A percentile compares a stretch with the other conserved stretches of the same genome.
Evolutionary conservation across 2,329 filamentous ascomycete genomes (phyloP).

Genomic region (Cercospora citrullina): DNA sequence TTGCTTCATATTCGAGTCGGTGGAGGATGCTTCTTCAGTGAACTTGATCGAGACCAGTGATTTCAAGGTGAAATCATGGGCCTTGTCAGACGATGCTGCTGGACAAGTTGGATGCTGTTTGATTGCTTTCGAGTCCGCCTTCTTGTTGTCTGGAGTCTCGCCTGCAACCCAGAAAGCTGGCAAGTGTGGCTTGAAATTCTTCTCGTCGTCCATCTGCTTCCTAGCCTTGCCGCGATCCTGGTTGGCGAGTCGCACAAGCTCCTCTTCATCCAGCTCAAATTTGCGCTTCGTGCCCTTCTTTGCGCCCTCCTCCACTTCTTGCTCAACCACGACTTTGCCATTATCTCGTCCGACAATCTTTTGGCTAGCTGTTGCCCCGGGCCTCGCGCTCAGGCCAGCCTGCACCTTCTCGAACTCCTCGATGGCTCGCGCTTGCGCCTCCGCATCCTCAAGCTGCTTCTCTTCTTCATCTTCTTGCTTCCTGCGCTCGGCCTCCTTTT

Average conservation of each 20-base stretch:
- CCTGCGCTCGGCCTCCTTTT: constrained; percentile 61
- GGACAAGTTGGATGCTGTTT: constrained; percentile 67
- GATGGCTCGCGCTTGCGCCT: constrained; percentile 69
- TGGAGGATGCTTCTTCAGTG: constrained; percentile 64
- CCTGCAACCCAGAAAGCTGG: constrained; percentile 94
- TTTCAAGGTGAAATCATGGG: constrained; percentile 77
- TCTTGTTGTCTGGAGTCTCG: constrained; percentile 63
- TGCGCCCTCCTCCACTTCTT: constrained; percentile 32
- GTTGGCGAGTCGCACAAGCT: constrained; percentile 67
- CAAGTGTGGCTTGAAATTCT: constrained; percentile 69
- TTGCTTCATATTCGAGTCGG: constrained; percentile 38
- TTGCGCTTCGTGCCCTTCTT: constrained; percentile 67
- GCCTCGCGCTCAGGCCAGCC: constrained; percentile 56
- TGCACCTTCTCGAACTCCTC: constrained; percentile 83
- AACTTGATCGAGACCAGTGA: constrained; percentile 75
- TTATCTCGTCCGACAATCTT: constrained; percentile 49
- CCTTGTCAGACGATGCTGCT: constrained; percentile 63
- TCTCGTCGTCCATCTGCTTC: constrained; percentile 60
- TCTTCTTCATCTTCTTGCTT: constrained; percentile 64
- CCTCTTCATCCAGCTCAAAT: constrained; percentile 72
- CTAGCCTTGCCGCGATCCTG: constrained; percentile 71
- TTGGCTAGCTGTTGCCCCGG: constrained; percentile 46
- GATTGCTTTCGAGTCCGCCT: constrained; percentile 54
- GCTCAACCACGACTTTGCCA: constrained; percentile 34
- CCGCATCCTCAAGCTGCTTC: constrained; percentile 62